Evolutionary conservation across 352 stramenopile species (phyloP).

Genomic region (Blastocystis sp.): DNA sequence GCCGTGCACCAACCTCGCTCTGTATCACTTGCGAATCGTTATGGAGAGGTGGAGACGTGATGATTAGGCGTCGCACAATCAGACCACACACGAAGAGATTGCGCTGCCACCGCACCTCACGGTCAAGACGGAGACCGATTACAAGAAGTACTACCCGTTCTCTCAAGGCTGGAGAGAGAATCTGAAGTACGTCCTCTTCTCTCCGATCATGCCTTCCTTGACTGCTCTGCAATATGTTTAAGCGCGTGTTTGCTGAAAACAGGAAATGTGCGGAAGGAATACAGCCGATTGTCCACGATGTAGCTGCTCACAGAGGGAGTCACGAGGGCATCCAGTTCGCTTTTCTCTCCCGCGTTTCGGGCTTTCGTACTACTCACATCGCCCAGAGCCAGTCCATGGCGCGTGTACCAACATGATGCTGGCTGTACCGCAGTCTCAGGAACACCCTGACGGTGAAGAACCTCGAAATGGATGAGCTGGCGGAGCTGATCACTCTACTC

Average conservation of each 20-base stretch:
- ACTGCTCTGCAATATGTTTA: not conserved
- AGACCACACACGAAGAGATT: slow-evolving; percentile 47
- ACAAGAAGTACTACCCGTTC: not conserved
- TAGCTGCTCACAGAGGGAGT: slow-evolving; percentile 17
- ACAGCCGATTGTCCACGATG: slow-evolving; percentile 2
- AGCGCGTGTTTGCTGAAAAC: not conserved
- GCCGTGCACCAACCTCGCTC: slow-evolving; percentile 1
- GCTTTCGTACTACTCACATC: slow-evolving; percentile 49
- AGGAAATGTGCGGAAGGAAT: not conserved
- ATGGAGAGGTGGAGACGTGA: not conserved
- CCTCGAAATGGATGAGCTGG: slow-evolving; percentile 39
- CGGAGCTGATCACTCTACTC: slow-evolving; percentile 15
- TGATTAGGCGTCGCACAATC: not conserved
- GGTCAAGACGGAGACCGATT: not conserved
- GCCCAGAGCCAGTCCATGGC: not conserved
- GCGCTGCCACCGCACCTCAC: not conserved
- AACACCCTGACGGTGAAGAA: slow-evolving; percentile 20
- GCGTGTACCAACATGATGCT: slow-evolving; percentile 8
- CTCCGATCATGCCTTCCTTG: not conserved
- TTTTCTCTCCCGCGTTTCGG: not conserved
- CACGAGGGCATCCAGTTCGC: not conserved
- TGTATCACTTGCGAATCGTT: slow-evolving; percentile 52
- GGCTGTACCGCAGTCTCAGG: not conserved
- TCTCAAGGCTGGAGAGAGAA: slow-evolving; percentile 12
- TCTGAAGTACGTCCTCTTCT: not conserved